phyloP scores from a whole-genome alignment of 108 stramenopile species.

The Schizochytrium sp. region DNA sequence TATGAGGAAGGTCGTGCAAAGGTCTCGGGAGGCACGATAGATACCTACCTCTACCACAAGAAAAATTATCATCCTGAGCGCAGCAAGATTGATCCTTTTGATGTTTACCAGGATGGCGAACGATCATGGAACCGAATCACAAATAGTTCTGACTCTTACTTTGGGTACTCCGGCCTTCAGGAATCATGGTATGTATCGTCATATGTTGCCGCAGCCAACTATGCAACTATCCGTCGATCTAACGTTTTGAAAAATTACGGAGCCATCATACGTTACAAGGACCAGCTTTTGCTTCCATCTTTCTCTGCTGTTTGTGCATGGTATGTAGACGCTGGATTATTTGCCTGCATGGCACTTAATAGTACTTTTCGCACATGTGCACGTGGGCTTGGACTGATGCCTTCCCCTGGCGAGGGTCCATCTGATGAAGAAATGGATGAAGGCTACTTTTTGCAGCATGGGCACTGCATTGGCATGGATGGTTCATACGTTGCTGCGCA shows the following conservation, averaged over 20 bases:
- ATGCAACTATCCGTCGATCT: background rate
- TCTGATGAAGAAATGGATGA: conserved; percentile 11
- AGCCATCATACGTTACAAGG: background rate
- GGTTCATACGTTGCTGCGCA: conserved; percentile 6
- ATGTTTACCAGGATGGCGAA: conserved; percentile 15
- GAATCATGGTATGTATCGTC: conserved; percentile 15
- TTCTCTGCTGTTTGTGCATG: background rate
- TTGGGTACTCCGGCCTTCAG: conserved; percentile 16
- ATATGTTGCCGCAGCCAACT: conserved; percentile 1
- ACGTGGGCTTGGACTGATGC: background rate
- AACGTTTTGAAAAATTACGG: conserved; percentile 30
- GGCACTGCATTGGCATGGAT: background rate
- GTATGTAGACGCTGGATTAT: background rate
- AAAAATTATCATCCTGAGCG: background rate
- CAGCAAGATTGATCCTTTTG: background rate
- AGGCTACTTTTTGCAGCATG: conserved; percentile 32
- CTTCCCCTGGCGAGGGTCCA: background rate
- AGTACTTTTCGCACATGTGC: background rate
- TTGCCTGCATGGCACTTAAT: background rate
- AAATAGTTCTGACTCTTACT: too few species aligned
- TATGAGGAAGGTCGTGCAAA: background rate
- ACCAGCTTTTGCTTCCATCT: conserved; percentile 23
- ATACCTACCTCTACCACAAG: conserved; percentile 12
- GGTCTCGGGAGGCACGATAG: conserved; percentile 18
- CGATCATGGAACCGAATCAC: too few species aligned